These are phyloP conservation scores for Mallotus repandus DNA, from an alignment of 441 rosid species.

Conservation along the genomic window DNA sequence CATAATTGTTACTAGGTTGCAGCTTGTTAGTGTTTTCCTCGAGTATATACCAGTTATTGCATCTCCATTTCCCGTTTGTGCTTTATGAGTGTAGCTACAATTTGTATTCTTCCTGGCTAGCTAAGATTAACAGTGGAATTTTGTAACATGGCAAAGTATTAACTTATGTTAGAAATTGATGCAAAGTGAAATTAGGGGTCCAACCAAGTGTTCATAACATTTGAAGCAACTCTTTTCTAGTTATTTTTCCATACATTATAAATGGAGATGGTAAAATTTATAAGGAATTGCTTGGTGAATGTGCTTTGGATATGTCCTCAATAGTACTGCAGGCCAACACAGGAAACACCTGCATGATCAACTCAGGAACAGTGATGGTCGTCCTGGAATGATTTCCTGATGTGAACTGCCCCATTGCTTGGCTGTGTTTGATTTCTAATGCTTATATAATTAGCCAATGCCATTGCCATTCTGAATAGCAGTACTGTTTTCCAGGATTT, in stretches of 20 bases:
- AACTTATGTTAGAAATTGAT: constrained; percentile 18
- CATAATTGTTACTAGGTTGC: constrained; percentile 30
- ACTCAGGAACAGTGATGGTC: too few relatives aligned
- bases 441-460: too few relatives aligned
- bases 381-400: too few relatives aligned
- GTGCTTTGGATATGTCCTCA: not conserved
- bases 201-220: not conserved
- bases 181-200: constrained; percentile 9
- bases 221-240: not conserved
- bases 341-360: too few relatives aligned
- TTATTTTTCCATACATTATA: not conserved
- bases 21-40: constrained; percentile 15
- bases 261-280: not conserved
- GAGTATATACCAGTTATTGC: constrained; percentile 23
- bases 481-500: too few relatives aligned
- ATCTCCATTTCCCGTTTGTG: constrained; percentile 20
- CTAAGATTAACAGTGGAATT: constrained; percentile 23
- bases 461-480: too few relatives aligned
- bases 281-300: not conserved
- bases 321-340: too few relatives aligned
- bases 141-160: constrained; percentile 14
- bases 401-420: too few relatives aligned
- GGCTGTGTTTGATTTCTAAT: too few relatives aligned
- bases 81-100: constrained; percentile 19
- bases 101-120: constrained; percentile 23